Conservation (phyloP, 1,284 basidiomycete genomes). For the Ceratobasidium sp. region DNA sequence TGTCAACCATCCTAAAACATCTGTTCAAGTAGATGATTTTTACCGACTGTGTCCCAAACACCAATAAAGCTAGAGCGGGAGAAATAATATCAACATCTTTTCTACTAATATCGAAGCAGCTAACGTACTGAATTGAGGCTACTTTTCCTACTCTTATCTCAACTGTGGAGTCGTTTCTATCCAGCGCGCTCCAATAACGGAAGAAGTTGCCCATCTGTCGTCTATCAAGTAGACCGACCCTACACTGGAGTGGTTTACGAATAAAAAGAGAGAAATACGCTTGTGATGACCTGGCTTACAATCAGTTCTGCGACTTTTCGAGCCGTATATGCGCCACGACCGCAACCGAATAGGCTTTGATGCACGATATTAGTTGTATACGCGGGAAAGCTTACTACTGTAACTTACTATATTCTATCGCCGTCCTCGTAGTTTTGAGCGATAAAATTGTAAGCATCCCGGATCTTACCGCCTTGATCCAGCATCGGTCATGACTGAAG, state of each 20-base stretch:
- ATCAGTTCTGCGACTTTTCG: constrained; percentile 48
- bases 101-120: not conserved
- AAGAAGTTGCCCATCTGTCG: constrained; percentile 46
- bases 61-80: constrained; percentile 15
- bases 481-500: not conserved
- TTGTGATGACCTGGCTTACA: constrained; percentile 18
- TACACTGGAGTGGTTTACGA: constrained; percentile 8
- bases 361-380: not conserved
- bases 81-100: not conserved
- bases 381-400: not conserved
- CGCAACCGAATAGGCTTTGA: constrained; percentile 42
- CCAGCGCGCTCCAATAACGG: constrained; percentile 39
- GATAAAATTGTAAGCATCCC: constrained; percentile 34
- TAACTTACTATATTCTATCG: constrained; percentile 35
- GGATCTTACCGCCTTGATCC: constrained; percentile 43
- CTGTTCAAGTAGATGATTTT: not conserved
- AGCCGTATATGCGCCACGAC: constrained; percentile 48
- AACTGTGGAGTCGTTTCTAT: constrained; percentile 17
- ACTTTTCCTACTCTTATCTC: not conserved
- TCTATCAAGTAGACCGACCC: constrained; percentile 36
- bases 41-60: constrained; percentile 36
- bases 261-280: not conserved
- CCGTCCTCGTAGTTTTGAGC: constrained; percentile 45
- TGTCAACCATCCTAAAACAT: not conserved
- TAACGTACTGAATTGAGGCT: constrained; percentile 27